These are phyloP conservation scores for Sonneratia caseolaris DNA, from an alignment of 345 rosid genomes.

Conservation along the genomic window DNA sequence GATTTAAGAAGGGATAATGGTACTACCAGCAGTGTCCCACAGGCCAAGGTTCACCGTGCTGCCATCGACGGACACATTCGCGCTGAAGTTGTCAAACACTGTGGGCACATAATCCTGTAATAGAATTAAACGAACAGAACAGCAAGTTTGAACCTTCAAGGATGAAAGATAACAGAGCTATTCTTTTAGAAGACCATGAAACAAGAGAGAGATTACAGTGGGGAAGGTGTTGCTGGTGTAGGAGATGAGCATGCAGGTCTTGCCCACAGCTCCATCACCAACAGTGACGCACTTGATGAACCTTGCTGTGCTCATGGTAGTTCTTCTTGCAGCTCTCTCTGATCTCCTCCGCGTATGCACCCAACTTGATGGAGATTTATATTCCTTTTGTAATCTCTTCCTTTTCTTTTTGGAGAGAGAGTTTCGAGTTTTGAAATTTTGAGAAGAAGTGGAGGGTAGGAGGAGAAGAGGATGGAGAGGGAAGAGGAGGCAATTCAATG, in stretches of 20 bases:
- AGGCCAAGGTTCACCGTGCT: conserved; percentile 47
- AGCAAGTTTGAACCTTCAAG: neutral
- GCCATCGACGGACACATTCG: conserved; percentile 46
- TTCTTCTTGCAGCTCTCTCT: neutral
- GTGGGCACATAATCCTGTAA: conserved; percentile 44
- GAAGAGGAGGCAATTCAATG: conserved; percentile 13
- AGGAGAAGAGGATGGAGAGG: neutral
- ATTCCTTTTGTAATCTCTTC: neutral
- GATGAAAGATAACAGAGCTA: neutral
- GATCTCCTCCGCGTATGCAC: neutral
- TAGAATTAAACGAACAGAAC: neutral
- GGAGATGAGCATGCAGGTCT: conserved; percentile 49
- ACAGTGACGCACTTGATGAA: conserved; percentile 53
- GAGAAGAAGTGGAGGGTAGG: conserved; percentile 4
- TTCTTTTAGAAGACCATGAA: neutral
- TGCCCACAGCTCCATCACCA: conserved; percentile 49
- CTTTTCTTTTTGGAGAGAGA: neutral
- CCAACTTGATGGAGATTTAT: neutral
- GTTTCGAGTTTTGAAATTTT: conserved; percentile 1
- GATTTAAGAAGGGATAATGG: neutral
- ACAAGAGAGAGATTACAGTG: conserved; percentile 16
- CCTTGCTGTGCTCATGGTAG: conserved; percentile 36
- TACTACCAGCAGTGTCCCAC: conserved; percentile 49
- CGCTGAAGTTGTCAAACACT: conserved; percentile 50
- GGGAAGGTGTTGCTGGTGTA: conserved; percentile 54